phyloP scores from a whole-genome alignment of 768 basidiomycete genomes.

The Boletales sp. region DNA sequence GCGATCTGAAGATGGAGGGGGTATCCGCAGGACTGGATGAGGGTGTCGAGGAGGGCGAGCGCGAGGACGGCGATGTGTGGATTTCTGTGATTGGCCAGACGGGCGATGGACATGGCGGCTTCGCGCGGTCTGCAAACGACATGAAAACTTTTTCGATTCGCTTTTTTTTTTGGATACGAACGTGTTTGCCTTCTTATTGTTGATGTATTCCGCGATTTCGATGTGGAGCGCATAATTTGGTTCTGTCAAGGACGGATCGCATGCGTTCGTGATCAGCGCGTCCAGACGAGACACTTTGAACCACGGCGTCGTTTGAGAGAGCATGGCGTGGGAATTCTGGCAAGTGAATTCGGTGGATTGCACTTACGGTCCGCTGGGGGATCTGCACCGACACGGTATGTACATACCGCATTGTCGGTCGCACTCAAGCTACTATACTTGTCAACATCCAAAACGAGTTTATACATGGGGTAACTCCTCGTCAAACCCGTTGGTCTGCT shows the following conservation, averaged over 20 bases:
- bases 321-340: slow-evolving; percentile 33
- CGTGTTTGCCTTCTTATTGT: slow-evolving; percentile 95
- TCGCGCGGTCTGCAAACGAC: slow-evolving; percentile 70
- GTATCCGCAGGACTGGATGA: slow-evolving; percentile 95
- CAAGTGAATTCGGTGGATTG: no score
- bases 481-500: no score
- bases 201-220: slow-evolving; percentile 91
- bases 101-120: slow-evolving; percentile 79
- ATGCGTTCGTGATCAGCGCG: slow-evolving; percentile 73
- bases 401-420: no score
- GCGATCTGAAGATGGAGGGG: slow-evolving; percentile 94
- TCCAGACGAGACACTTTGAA: slow-evolving; percentile 61
- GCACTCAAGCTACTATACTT: no score
- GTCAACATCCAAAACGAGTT: no score
- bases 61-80: slow-evolving; percentile 88
- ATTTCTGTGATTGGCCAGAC: slow-evolving; percentile 87
- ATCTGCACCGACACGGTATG: no score
- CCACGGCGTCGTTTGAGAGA: slow-evolving; percentile 52
- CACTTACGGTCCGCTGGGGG: no score
- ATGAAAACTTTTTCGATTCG: no score
- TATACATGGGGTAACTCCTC: no score
- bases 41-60: slow-evolving; percentile 81
- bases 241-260: slow-evolving; percentile 80
- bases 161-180: slow-evolving; percentile 36
- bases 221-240: slow-evolving; percentile 91